These are phyloP conservation scores for Coniophora puteana DNA, from an alignment of 1,284 basidiomycete species.

Conservation along the genomic window DNA sequence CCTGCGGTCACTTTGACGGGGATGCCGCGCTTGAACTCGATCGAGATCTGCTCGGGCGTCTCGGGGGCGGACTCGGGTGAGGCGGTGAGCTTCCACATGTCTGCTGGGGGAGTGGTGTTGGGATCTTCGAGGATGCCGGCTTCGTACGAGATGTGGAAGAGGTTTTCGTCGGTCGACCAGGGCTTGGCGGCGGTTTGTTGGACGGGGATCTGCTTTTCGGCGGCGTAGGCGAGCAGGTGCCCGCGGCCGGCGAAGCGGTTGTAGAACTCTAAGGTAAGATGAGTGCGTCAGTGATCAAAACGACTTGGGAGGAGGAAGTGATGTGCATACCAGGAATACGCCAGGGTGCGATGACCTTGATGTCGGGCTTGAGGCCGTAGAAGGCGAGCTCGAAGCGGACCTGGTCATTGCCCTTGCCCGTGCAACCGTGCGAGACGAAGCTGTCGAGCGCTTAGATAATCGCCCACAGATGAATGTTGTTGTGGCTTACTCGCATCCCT, in stretches of 20 bases:
- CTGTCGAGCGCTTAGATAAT: conserved; percentile 34
- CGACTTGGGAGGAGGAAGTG: conserved; percentile 1
- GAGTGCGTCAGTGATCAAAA: not conserved
- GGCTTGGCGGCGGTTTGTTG: conserved; percentile 96
- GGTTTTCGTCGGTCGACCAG: conserved; percentile 99
- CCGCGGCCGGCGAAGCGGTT: conserved; percentile 95
- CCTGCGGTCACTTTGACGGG: conserved; percentile 76
- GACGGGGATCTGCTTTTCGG: conserved; percentile 89
- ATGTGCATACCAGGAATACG: conserved; percentile 74
- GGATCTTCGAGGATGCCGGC: conserved; percentile 99
- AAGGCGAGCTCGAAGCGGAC: conserved; percentile 99
- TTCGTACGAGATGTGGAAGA: conserved; percentile 99
- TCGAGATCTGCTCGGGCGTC: conserved; percentile 76
- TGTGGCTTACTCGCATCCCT: conserved; percentile 83
- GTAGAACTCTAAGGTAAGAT: conserved; percentile 99
- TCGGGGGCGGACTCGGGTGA: conserved; percentile 82
- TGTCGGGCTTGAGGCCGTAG: conserved; percentile 97
- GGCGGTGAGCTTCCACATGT: conserved; percentile 99
- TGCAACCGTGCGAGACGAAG: conserved; percentile 98
- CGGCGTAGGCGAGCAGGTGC: conserved; percentile 89
- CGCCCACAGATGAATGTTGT: conserved; percentile 1
- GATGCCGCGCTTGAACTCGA: conserved; percentile 86
- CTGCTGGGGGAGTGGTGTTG: conserved; percentile 89
- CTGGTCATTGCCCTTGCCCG: conserved; percentile 99
- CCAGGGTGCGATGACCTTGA: conserved; percentile 99